These are phyloP conservation scores for Rhizopus arrhizus DNA, from an alignment of 371 early-diverging fungal genomes.

Conservation along the genomic window DNA sequence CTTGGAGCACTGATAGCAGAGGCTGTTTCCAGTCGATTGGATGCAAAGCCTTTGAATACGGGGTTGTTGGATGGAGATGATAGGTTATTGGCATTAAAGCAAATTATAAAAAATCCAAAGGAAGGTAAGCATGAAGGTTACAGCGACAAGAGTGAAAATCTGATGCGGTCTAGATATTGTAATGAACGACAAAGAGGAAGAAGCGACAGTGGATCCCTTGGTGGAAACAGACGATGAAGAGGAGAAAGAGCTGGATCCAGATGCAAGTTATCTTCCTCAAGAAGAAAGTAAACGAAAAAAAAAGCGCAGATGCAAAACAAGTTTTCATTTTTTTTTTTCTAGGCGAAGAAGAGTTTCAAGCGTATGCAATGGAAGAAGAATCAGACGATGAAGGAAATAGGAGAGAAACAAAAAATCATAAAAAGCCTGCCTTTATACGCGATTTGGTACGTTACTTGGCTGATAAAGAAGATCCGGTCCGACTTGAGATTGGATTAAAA, in stretches of 20 bases:
- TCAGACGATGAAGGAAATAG: constrained; percentile 43
- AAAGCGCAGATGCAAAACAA: background rate
- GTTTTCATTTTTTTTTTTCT: background rate
- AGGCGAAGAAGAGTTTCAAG: constrained; percentile 49
- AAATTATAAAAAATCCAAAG: constrained; percentile 13
- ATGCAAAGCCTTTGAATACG: constrained; percentile 29
- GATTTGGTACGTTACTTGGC: constrained; percentile 43
- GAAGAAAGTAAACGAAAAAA: constrained; percentile 4
- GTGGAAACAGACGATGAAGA: constrained; percentile 14
- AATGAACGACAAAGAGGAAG: background rate
- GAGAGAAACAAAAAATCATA: constrained; percentile 16
- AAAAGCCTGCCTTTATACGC: constrained; percentile 40
- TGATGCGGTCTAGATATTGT: background rate
- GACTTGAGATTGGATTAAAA: constrained; percentile 44
- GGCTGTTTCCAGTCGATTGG: constrained; percentile 29
- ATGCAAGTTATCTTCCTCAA: constrained; percentile 16
- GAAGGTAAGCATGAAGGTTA: constrained; percentile 23
- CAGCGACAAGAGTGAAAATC: background rate
- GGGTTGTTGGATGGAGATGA: constrained; percentile 33
- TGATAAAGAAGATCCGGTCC: constrained; percentile 44
- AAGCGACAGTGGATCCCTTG: background rate
- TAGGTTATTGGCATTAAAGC: constrained; percentile 21
- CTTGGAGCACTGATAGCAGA: constrained; percentile 43
- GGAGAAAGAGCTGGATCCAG: constrained; percentile 42
- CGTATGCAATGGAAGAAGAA: constrained; percentile 55